Evolutionary conservation across 2,329 filamentous ascomycete species (phyloP), one percentile per base, ranked within the genome.

Genomic region (Ceratocystis huliohia): DNA sequence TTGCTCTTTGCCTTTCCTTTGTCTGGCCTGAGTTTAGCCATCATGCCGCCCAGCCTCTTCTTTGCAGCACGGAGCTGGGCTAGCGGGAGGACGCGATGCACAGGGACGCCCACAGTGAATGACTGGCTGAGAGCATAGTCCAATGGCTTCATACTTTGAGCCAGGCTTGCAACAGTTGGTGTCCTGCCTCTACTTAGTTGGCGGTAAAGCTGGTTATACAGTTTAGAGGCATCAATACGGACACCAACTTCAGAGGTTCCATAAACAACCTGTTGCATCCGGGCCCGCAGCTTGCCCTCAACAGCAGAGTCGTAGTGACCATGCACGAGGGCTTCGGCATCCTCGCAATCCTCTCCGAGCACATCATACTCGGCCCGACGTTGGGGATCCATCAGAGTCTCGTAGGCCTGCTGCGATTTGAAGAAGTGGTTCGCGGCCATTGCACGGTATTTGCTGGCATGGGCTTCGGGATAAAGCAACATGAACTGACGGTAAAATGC

Each of bases 401-500:
- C 80, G 61, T 80, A 81, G 6, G 78, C 79, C 13, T 72, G 71
- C 66, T 80, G 76, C 2, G 77, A 74, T 48, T 74, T 71, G 10
- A 74, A 71, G 61, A 81, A 77, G 69, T 80, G 78, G 25, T 71
- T 71, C 13, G 74, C 74, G 25, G 79, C 78, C 45, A 75, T 70
- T 41, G 74, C 73, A 45, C 74, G 76, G 62, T 76, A 72, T 41
- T 75, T 71, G 7, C 74, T 71, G 1, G 78, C 75, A 67, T 80
- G 76, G 61, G 71, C 74, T 37, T 78, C 76, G 6, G 76, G 76
- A 68, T 80, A 76, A 65, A 82, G 75, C 45, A 79, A 73, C 59
- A 76, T 73, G 56, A 78, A 76, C 17, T 80, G 73, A 6, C 78
- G 76, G 65, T 74, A 76, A 69, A 80, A 81, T 13, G 79, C 78